Percentiles rank a stretch among this genome's conserved stretches.
Conservation (phyloP, 768 basidiomycete species). For the Pleurotus djamor region DNA sequence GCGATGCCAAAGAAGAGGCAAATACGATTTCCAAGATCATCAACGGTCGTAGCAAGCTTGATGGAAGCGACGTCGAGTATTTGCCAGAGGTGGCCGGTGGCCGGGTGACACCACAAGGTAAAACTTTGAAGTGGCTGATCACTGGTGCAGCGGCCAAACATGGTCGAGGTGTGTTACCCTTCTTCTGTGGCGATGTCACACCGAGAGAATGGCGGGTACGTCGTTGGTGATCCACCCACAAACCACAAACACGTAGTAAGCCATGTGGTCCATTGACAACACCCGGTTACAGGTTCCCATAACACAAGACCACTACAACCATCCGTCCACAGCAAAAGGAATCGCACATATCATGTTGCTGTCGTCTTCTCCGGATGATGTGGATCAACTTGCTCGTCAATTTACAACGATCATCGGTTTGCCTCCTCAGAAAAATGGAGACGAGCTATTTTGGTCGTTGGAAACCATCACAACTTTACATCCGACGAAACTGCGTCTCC, state of each 20-base stretch:
- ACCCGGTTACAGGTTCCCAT: not conserved
- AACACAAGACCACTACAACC: constrained; percentile 37
- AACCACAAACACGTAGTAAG: not conserved
- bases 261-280: not conserved
- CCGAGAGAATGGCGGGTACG: constrained; percentile 56
- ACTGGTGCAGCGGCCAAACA: constrained; percentile 28
- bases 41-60: constrained; percentile 44
- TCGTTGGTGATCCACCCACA: constrained; percentile 1
- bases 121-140: constrained; percentile 57
- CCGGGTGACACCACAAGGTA: constrained; percentile 53
- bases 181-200: constrained; percentile 76
- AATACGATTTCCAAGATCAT: constrained; percentile 48
- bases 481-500: constrained; percentile 23
- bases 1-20: constrained; percentile 20
- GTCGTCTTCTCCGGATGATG: constrained; percentile 18
- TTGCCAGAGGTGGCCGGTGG: constrained; percentile 47
- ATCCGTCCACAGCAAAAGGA: constrained; percentile 48
- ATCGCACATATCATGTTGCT: constrained; percentile 50
- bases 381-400: constrained; percentile 29
- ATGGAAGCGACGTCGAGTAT: constrained; percentile 41
- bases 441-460: constrained; percentile 39
- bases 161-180: constrained; percentile 44
- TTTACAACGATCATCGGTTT: constrained; percentile 49
- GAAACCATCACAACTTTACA: constrained; percentile 24
- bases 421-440: constrained; percentile 23